Evolutionary conservation across 768 basidiomycete genomes (phyloP), one percentile per base, ranked within the genome.

Genomic region (Cyclocybe aegerita): DNA sequence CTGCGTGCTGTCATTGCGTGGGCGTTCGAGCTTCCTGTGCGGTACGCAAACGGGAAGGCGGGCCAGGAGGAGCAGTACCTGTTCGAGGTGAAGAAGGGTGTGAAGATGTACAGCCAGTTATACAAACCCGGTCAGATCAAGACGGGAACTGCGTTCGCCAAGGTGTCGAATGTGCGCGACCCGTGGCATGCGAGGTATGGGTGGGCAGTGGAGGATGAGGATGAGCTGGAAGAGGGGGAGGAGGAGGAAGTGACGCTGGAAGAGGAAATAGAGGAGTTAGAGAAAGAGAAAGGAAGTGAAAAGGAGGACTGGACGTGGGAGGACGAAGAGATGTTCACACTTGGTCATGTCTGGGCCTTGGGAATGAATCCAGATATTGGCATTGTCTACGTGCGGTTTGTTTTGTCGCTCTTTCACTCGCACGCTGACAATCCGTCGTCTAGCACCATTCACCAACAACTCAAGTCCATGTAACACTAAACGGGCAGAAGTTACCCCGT

Each of bases 261-360:
- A 46, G 75, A 77, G 49, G 67, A 69, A 35, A 57, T 56, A 4
- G 56, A 50, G n/a, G 56, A 59, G 15, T 49, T 54, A 12, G 55
- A 49, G 4, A 64, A 61, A 12, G 63, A 62, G 11, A 60, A 60
- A 23, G 69, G 65, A 9, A 68, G 68, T 1, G 71, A 69, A 34
- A 70, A 75, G 0, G 74, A 74, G 4, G 75, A 71, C 7, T 87
- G 85, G 80, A 75, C 71, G 37, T 89, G 86, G 87, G 78, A 82
- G 44, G 78, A 81, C 2, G 88, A 89, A 60, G 83, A 86, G 58
- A 86, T 87, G 53, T 76, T 79, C 42, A 78, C 78, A 0, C 62
- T 89, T 10, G 73, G 62, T 7, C 78, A 82, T 58, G 79, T 79
- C 4, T 90, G 86, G 84, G 73, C 76, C 0, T 73, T 73, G 41